These are phyloP conservation scores for Eucalyptus tenuipes DNA, from an alignment of 345 rosid species.

Conservation along the genomic window DNA sequence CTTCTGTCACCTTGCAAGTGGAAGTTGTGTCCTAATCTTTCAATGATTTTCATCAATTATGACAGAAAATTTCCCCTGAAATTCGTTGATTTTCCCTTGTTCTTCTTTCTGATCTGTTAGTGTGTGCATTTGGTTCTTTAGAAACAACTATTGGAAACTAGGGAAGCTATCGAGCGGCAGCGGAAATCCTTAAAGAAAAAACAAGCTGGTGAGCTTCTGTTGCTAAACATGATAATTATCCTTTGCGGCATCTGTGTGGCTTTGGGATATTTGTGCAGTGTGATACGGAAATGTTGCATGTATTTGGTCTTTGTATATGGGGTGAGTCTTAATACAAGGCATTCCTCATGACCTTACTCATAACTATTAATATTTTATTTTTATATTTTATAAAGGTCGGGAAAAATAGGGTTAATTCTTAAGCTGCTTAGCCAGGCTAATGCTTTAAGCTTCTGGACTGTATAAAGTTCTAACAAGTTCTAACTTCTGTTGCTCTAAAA, in stretches of 20 bases:
- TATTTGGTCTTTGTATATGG: not conserved
- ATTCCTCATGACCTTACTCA: not conserved
- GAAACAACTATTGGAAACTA: constrained; percentile 84
- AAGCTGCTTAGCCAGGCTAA: not conserved
- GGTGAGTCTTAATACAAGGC: not conserved
- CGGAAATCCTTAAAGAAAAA: constrained; percentile 88
- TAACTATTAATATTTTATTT: not conserved
- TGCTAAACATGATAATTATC: not conserved
- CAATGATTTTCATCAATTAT: not conserved
- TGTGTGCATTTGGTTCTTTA: constrained; percentile 2
- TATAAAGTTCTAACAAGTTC: not conserved
- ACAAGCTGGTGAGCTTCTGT: constrained; percentile 45
- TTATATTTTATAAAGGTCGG: not conserved
- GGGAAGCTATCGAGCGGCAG: constrained; percentile 93
- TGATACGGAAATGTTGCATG: not conserved
- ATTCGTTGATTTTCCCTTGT: not conserved
- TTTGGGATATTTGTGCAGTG: not conserved
- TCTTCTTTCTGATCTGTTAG: not conserved
- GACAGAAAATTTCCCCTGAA: not conserved
- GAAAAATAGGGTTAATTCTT: not conserved
- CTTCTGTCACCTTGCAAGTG: not conserved
- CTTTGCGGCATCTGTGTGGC: not conserved
- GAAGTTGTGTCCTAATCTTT: not conserved
- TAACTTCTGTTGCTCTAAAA: not conserved
- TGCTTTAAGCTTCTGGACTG: not conserved